Evolutionary conservation across 2,329 filamentous ascomycete genomes (phyloP).

Genomic region (Colletotrichum theobromicola): DNA sequence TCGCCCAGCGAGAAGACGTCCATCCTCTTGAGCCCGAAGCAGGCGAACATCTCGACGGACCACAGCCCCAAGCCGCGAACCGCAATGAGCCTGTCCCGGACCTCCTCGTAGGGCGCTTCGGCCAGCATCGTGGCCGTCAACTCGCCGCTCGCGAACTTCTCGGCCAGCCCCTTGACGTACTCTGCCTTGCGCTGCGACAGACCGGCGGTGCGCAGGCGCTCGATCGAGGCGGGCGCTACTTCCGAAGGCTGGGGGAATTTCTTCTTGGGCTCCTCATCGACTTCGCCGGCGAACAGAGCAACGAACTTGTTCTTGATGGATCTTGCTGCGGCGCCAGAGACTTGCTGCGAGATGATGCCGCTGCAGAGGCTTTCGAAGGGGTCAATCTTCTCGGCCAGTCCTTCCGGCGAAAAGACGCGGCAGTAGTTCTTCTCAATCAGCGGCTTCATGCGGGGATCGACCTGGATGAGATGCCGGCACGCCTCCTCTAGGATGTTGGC

Average conservation of each 20-base stretch:
- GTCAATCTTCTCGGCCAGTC: slow-evolving; percentile 84
- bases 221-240: slow-evolving; percentile 68
- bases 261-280: slow-evolving; percentile 24
- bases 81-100: slow-evolving; percentile 81
- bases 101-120: slow-evolving; percentile 81
- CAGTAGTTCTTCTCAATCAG: slow-evolving; percentile 80
- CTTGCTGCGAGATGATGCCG: slow-evolving; percentile 95
- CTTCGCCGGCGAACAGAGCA: slow-evolving; percentile 64
- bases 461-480: slow-evolving; percentile 72
- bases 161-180: slow-evolving; percentile 85
- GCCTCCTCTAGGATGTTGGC: slow-evolving; percentile 77
- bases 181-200: slow-evolving; percentile 95
- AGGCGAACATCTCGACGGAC: slow-evolving; percentile 98
- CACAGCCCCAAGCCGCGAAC: slow-evolving; percentile 87
- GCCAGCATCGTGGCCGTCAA: slow-evolving; percentile 78
- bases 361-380: slow-evolving; percentile 84
- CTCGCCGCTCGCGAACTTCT: slow-evolving; percentile 79
- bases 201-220: slow-evolving; percentile 80
- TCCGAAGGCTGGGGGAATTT: slow-evolving; percentile 78
- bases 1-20: slow-evolving; percentile 95
- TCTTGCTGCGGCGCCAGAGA: slow-evolving; percentile 88
- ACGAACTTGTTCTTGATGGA: slow-evolving; percentile 90
- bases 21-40: slow-evolving; percentile 91
- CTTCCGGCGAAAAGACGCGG: slow-evolving; percentile 78
- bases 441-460: slow-evolving; percentile 74